phyloP scores from a whole-genome alignment of 345 rosid genomes.

The Atalantia buxifolia region DNA sequence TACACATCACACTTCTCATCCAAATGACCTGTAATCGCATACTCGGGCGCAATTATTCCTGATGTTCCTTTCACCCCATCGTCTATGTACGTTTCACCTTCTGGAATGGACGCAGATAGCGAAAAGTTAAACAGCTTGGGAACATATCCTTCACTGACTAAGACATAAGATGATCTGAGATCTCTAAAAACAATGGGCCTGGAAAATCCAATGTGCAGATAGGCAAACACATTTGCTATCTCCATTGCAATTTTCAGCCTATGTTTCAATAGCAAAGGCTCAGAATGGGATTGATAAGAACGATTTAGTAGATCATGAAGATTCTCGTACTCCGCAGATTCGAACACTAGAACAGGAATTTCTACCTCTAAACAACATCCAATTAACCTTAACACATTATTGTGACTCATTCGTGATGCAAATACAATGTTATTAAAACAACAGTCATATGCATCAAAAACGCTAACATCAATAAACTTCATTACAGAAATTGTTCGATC shows the following conservation, averaged over 20 bases:
- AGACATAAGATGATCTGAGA: not conserved
- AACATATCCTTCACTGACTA: not conserved
- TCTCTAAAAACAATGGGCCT: slow-evolving; percentile 18
- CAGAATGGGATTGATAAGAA: not conserved
- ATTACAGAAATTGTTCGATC: slow-evolving; percentile 16
- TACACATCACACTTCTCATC: slow-evolving; percentile 30
- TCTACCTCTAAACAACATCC: slow-evolving; percentile 25
- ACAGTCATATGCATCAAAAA: no score
- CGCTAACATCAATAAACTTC: not conserved
- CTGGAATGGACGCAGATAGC: slow-evolving; percentile 6
- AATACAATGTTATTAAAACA: slow-evolving; percentile 7
- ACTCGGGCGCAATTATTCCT: slow-evolving; percentile 5
- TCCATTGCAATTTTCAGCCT: slow-evolving; percentile 26
- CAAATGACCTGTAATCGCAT: not conserved
- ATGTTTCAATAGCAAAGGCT: slow-evolving; percentile 12
- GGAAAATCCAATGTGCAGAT: not conserved
- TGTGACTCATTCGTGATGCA: slow-evolving; percentile 22
- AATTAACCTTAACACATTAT: slow-evolving; percentile 12
- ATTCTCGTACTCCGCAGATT: not conserved
- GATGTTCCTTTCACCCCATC: not conserved
- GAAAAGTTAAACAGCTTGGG: slow-evolving; percentile 22
- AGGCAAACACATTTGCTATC: slow-evolving; percentile 10
- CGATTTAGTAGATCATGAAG: not conserved
- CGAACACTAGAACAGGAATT: slow-evolving; percentile 3
- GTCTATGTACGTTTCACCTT: slow-evolving; percentile 6